Evolutionary conservation across 139 green algal species (phyloP), one percentile per base, ranked within the genome.

Genomic region (Astrephomene gubernaculifera): DNA sequence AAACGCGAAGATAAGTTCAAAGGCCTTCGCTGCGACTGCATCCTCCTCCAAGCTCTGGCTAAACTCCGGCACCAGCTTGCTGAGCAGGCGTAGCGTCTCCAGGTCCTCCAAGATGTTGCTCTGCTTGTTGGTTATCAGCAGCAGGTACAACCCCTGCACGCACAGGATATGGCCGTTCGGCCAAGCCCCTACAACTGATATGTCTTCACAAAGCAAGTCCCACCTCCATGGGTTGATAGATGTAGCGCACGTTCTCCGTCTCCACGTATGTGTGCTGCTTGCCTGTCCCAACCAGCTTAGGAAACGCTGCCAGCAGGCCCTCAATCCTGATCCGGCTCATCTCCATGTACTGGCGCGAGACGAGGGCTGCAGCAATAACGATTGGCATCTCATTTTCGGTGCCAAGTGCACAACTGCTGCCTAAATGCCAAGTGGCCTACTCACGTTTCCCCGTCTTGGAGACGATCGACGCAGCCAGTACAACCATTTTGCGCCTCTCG

Each of bases 251-350:
- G 71, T 98, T 99, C 81, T 99, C 98, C 35, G 98, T 99, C 91
- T 99, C 98, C 45, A 99, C 95, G 75, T 97, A 99, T 1, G 98
- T 99, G 90, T 99, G 98, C 93, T 99, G 98, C 91, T 98, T 98
- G 22, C 96, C 97, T 17, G 90, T 90, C 24, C 96, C 96, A 27
- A 99, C 93, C 49, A 99, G 94, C 90, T 99, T 99, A 36, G 98
- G 98, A 80, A 99, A 99, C 0, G 98, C 98, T 49, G 98, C 96
- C 27, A 99, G 91, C 45, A 99, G 92, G 4, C 98, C 98, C 90
- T 99, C 98, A 81, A 99, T 99, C 35, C 98, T 93, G 49, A 99
- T 98, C 27, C 97, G 92, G 79, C 92, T 97, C 97, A 99, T 99
- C 49, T 99, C 97, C 79, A 98, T 94, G 89, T 98, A 99, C 91